Base-by-base conservation (phyloP, 2,329 filamentous ascomycete species). In the Colletotrichum chrysophilum region DNA sequence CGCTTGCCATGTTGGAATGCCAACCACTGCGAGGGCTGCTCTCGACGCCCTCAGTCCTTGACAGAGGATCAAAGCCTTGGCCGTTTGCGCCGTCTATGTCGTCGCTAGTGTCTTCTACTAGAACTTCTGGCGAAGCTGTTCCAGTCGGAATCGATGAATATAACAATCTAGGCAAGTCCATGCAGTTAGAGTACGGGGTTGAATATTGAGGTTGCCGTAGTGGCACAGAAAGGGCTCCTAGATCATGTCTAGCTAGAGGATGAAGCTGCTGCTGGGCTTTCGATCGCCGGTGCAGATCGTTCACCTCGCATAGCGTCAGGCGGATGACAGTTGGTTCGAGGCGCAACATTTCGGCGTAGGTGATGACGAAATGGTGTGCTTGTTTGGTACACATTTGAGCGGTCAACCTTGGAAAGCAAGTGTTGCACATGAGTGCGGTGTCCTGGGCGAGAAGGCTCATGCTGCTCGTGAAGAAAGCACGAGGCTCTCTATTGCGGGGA, bases 261-360 rank as follows among this genome's bases (percentile, higher is more conserved):
- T 43, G 18, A 10, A 43, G 38, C 38, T 38, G 32, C 18, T 16
- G 52, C 52, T 28, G 30, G 32, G 21, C 13, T 18, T 21, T 43
- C n/a, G 34, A 26, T 18, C 38, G 43, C n/a, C 28, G 26, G 10
- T 85, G 82, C 38, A 83, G 82, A 16, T 85, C 84, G 72, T 85
- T 83, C 66, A 88, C 84, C 77, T 88, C 87, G 14, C 83, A 79
- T 76, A 85, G 82, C 61, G 85, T 83, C 73, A 89, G 70, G 34
- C 81, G 81, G 65, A 88, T 82, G 5, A 81, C 79, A 3, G 87
- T 87, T 21, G 85, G 84, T 30, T 78, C 76, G 70, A 86, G 81
- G 66, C 86, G 86, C 30, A 89, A 77, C 87, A 89, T 88, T 12
- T 68, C 10, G 26, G 26, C 16, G 26, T 30, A 14, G 56, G 14